Evolutionary conservation across 768 basidiomycete species (phyloP), one percentile per base, ranked within the genome.

Genomic region (Phlebiopsis flavidoalba): DNA sequence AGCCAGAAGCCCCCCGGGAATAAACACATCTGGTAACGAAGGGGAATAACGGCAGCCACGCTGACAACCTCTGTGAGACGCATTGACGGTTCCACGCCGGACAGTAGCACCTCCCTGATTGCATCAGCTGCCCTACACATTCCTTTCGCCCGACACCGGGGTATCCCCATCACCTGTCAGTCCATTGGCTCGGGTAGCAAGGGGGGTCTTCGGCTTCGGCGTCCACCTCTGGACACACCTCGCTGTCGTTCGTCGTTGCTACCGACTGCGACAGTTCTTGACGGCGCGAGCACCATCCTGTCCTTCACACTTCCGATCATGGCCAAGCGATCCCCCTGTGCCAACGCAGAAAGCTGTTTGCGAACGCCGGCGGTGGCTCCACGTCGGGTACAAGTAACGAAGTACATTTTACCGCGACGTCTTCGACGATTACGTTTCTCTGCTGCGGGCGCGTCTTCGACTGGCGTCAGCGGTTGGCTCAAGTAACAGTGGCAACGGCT

Each of bases 301-400:
- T 19, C 22, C 12, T 5, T 51, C 10, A 59, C 58, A 3, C 36
- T 59, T 24, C n/a, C 58, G 36, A 36, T n/a, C n/a, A 59, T 49
- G 58, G 58, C 3, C 49, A 48, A 10, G 33, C 49, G 1, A 48
- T 50, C 11, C 37, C 11, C 37, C 49, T 7, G 21, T 50, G 8
- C 58, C 47, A 5, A 59, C 58, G 14, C 58, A 59, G 26, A 50
- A 48, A 12, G 58, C 50, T 4, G 49, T 52, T n/a, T 1, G 58
- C 37, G 5, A 59, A 52, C 26, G 46, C 64, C 12, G 55, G 61
- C 46, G 37, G 47, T 21, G 51, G 17, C 33, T 24, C 50, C 14
- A 55, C 51, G 22, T 17, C 60, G 47, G 48, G 37, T 12, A 40
- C 47, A 12, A 50, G 58, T 48, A 14, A 24, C 24, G 54, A n/a